phyloP scores from a whole-genome alignment of 352 stramenopile genomes.

The Phytophthora chlamydospora region DNA sequence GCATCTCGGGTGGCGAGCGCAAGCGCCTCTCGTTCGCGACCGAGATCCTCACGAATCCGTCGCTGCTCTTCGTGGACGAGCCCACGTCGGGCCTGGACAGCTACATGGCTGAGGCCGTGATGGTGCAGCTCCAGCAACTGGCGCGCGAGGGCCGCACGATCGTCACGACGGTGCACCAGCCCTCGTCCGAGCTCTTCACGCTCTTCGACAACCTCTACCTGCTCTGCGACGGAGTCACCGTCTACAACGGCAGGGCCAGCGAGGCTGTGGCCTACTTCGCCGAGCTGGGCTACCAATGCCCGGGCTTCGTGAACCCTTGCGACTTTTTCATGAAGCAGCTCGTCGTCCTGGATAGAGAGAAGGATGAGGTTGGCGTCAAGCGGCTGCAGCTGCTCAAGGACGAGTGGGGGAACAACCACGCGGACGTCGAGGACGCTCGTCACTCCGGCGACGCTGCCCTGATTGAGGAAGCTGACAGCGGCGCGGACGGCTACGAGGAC shows the following conservation, averaged over 20 bases:
- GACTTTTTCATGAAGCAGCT: constrained; percentile 56
- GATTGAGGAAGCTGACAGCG: constrained; percentile 1
- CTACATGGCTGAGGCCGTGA: constrained; percentile 63
- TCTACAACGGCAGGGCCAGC: constrained; percentile 43
- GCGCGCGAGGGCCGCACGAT: constrained; percentile 83
- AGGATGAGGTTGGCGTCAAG: constrained; percentile 29
- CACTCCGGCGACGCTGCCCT: constrained; percentile 4
- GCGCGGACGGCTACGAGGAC: constrained; percentile 9
- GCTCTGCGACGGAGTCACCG: constrained; percentile 33
- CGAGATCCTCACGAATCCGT: constrained; percentile 84
- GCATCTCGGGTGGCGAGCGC: constrained; percentile 74
- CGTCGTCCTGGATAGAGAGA: constrained; percentile 41
- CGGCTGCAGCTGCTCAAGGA: constrained; percentile 30
- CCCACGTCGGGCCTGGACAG: constrained; percentile 68
- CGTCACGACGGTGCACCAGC: constrained; percentile 86
- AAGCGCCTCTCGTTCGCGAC: constrained; percentile 84
- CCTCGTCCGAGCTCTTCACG: constrained; percentile 52
- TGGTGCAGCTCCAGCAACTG: constrained; percentile 61
- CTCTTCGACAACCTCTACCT: constrained; percentile 50
- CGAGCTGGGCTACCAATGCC: constrained; percentile 35
- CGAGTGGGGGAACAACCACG: constrained; percentile 15
- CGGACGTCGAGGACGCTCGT: background rate
- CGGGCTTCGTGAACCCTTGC: constrained; percentile 38
- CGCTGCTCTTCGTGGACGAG: constrained; percentile 88
- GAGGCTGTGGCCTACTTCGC: constrained; percentile 44